Evolutionary conservation across 179 eudicot genomes (phyloP), one percentile per base, ranked within the genome.

Genomic region (Actinidia chinensis): DNA sequence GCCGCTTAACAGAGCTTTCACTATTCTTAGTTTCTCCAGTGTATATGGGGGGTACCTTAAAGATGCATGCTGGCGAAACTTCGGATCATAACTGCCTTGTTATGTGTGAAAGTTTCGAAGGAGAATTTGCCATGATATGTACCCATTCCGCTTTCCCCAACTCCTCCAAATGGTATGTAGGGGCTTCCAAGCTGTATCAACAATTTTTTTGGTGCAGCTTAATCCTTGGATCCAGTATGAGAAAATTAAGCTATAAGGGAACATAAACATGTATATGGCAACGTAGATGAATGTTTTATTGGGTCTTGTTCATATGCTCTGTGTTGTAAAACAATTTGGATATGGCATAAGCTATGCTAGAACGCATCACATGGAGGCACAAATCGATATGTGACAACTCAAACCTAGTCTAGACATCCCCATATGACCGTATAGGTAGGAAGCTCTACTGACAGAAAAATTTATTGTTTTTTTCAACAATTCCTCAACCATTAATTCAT

Each of bases 91-190:
- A 95, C 94, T 8, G 94, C 78, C 83, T 95, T 95, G 84, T 93
- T 96, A 73, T 96, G 99, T 80, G 96, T 91, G 80, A 96, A 96
- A 40, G 91, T 86, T 40, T 94, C 96, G 33, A 96, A 96, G 11
- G 97, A 92, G 86, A 86, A 92, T 83, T 89, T 96, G 12, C 99
- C 99, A 76, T 94, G 97, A 89, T 91, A 96, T 56, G 85, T 61
- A 40, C 97, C 99, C 82, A 88, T 91, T 36, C 99, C 99, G 66
- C 99, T 96, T 79, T 94, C 97, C 15, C 98, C 99, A 51, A 96
- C 97, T 74, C 99, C 99, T 71, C 99, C 99, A 77, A 93, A 93
- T 42, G 99, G 99, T 80, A 95, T 73, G 6, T 79, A 22, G 48
- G 85, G 80, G 58, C 89, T 89, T 12, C 92, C 84, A 71, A 94